A percentile compares a stretch with the other conserved stretches of the same genome.
Evolutionary conservation across 371 early-diverging fungal species (phyloP).

Genomic region (Mucor piriformis): DNA sequence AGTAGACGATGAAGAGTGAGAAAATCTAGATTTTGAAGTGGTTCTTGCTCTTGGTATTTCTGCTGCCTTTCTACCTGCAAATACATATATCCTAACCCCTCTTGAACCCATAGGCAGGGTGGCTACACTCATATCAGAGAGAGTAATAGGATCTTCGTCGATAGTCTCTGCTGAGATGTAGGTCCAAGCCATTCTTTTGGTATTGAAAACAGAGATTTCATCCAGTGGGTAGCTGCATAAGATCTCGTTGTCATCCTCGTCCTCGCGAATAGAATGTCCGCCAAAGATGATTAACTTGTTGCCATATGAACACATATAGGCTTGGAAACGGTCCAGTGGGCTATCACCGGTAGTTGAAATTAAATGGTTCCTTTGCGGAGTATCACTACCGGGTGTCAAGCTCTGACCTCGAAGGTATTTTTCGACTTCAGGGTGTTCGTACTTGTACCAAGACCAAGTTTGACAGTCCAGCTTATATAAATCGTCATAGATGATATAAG

Average conservation of each 20-base stretch:
- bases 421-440: constrained; percentile 39
- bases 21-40: neutral
- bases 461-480: constrained; percentile 31
- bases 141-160: constrained; percentile 6
- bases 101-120: neutral
- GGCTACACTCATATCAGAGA: constrained; percentile 28
- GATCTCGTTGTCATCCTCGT: constrained; percentile 31
- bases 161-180: neutral
- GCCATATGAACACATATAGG: constrained; percentile 24
- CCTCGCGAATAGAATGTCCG: constrained; percentile 36
- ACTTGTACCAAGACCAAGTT: constrained; percentile 38
- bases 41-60: constrained; percentile 4
- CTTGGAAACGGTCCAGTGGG: constrained; percentile 36
- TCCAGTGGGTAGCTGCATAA: constrained; percentile 28
- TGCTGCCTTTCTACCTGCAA: constrained; percentile 20
- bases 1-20: constrained; percentile 1
- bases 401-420: constrained; percentile 13
- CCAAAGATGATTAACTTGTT: constrained; percentile 36
- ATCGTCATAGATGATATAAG: constrained; percentile 36
- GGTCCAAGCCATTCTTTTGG: constrained; percentile 17
- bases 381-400: neutral
- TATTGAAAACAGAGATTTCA: constrained; percentile 26
- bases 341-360: constrained; percentile 31
- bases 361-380: constrained; percentile 6
- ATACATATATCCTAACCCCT: constrained; percentile 10